Percentiles rank a stretch among this genome's conserved stretches.
Evolutionary conservation across 768 basidiomycete species (phyloP).

Genomic region (Amanita phalloides): DNA sequence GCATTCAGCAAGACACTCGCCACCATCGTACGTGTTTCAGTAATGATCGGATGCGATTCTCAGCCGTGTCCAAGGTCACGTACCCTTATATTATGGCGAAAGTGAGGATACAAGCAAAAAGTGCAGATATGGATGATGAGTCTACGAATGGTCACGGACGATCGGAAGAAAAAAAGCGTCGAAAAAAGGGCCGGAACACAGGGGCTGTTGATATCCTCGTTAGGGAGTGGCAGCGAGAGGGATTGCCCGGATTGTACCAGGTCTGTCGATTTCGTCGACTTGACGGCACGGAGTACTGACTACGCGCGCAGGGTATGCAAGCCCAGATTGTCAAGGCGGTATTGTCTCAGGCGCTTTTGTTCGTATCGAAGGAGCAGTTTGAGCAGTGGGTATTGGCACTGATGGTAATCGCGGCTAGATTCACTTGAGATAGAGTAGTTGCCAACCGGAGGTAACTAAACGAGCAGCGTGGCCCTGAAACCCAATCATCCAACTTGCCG

Average conservation of each 20-base stretch:
- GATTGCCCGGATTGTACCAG: constrained; percentile 93
- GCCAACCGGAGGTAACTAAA: not conserved
- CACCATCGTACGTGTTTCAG: constrained; percentile 60
- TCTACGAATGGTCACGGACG: constrained; percentile 26
- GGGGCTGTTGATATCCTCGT: constrained; percentile 74
- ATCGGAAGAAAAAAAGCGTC: constrained; percentile 30
- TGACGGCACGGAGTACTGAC: not conserved
- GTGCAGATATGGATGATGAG: constrained; percentile 43
- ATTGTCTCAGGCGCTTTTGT: constrained; percentile 87
- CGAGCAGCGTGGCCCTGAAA: not conserved
- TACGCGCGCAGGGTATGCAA: constrained; percentile 69
- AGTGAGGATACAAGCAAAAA: constrained; percentile 86
- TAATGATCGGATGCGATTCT: not conserved
- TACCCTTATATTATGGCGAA: constrained; percentile 97
- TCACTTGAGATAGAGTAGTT: constrained; percentile 14
- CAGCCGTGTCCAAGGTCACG: constrained; percentile 49
- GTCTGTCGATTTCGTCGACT: constrained; percentile 27
- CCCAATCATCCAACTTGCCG: not conserved
- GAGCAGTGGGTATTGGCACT: constrained; percentile 78
- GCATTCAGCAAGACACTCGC: constrained; percentile 92
- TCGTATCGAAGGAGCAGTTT: constrained; percentile 97
- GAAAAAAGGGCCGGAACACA: constrained; percentile 36
- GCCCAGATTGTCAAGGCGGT: constrained; percentile 97
- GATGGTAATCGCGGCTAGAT: constrained; percentile 41
- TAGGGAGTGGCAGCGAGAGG: constrained; percentile 65